Evolutionary conservation across 2,329 filamentous ascomycete species (phyloP), one percentile per base, ranked within the genome.

Genomic region (Fonsecaea erecta): DNA sequence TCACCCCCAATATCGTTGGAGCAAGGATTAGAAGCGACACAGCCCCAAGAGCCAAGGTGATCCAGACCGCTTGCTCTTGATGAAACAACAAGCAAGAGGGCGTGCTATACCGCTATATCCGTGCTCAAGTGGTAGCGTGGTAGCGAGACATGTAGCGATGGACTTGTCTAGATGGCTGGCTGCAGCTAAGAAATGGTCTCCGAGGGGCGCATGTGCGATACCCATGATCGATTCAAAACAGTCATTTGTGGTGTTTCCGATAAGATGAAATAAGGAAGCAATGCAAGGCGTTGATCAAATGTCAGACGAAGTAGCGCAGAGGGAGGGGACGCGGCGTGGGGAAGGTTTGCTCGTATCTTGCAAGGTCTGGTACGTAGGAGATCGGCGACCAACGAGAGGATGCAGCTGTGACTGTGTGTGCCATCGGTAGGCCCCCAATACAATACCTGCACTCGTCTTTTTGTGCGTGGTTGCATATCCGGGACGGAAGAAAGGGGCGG

Each of bases 341-440:
- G 51, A 30, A 24, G 51, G 21, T 8, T 26, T 32, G 11, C 11
- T 48, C 3, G 43, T 14, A 48, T 24, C n/a, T n/a, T n/a, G n/a
- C 43, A 24, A 8, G 11, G 18, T 24, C 40, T 58, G n/a, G 57
- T 21, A 37, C 18, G 18, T n/a, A 40, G 57, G 21, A 37, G 57
- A 30, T 37, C n/a, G 40, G 37, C 43, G 37, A 34, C 35, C 55
- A 58, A 58, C 55, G n/a, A 58, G 14, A 30, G 12, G n/a, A 16
- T 5, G 37, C 43, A 48, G 28, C 11, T 21, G 37, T 6, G 21
- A 48, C 14, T 30, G 16, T 58, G 55, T 46, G 55, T 30, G 16
- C 24, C 37, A 48, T 43, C 26, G 55, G 55, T 46, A 48, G 55
- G 55, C 12, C 24, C n/a, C n/a, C n/a, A n/a, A n/a, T n/a, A n/a